These are phyloP conservation scores for Yamagishiella unicocca DNA, from an alignment of 139 green algal genomes.

Conservation along the genomic window DNA sequence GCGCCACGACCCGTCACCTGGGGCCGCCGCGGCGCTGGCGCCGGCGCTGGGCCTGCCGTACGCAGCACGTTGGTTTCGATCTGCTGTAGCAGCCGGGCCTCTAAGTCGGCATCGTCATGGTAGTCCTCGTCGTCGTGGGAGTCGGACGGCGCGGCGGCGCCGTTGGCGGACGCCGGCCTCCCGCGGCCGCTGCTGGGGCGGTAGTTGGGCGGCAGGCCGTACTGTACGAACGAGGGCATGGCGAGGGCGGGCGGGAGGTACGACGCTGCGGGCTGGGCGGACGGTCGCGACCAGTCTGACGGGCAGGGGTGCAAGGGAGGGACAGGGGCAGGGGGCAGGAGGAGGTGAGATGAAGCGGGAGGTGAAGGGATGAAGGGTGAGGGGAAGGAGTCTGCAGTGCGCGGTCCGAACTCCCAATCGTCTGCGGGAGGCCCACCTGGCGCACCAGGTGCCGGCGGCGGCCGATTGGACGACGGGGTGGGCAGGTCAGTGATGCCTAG, in stretches of 20 bases:
- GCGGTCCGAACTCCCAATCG: too few species aligned
- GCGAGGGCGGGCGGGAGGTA: not conserved
- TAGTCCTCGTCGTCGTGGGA: not conserved
- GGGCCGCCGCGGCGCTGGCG: not conserved
- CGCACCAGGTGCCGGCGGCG: too few species aligned
- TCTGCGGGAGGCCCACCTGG: too few species aligned
- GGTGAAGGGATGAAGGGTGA: too few species aligned
- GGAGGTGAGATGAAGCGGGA: too few species aligned
- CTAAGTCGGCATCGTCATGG: slow-evolving; percentile 25
- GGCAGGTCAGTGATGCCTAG: slow-evolving; percentile 35
- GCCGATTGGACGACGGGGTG: not conserved
- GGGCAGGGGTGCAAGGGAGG: too few species aligned
- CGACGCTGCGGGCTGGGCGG: not conserved
- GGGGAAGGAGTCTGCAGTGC: too few species aligned
- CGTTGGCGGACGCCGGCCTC: not conserved
- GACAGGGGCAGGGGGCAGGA: too few species aligned
- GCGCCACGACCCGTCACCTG: not conserved
- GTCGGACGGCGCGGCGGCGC: not conserved
- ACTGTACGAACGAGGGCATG: slow-evolving; percentile 34
- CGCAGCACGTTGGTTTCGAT: slow-evolving; percentile 27
- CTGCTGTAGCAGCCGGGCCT: slow-evolving; percentile 27
- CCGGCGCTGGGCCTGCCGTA: not conserved
- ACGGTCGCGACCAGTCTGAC: not conserved
- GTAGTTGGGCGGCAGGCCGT: slow-evolving; percentile 48
- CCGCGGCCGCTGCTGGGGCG: slow-evolving; percentile 40